Base-by-base conservation (phyloP, 202 grass and related monocot genomes). In the Eragrostis tef region DNA sequence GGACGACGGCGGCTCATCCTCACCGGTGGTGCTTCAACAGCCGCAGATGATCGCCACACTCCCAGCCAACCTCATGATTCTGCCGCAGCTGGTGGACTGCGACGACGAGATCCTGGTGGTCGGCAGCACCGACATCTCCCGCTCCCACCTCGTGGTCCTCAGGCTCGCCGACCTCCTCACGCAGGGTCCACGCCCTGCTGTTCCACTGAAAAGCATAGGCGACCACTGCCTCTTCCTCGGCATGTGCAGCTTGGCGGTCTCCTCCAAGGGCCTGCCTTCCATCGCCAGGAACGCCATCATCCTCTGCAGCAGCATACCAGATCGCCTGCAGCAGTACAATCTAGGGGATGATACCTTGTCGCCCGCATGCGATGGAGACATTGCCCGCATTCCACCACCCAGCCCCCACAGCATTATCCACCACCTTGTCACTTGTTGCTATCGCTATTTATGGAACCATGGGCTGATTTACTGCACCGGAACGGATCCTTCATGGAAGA, bases 221-320 rank as follows among this genome's bases (percentile, higher is more conserved):
- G 66, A 71, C 11, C 22, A 81, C 54, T 12, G 64, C 67, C 17
- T 81, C 79, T 34, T 81, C 53, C 20, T 75, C 0, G 72, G 50
- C 0, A 56, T 0, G 7, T 7, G 4, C 6, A 60, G 56, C 53
- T 6, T 81, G 11, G 15, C 67, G 2, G 56, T 81, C 0, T 72
- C 69, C 56, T 22, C 67, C 54, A 62, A 36, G 26, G n/a, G 16
- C 1, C 11, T 81, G 22, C 53, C 53, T 71, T 81, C 79, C 6
- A 4, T 81, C 17, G 5, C 17, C 0, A 17, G 7, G 16, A 60
- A 81, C 66, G 29, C 66, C 1, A 48, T 81, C 67, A 5, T 48
- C 6, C 3, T 59, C 25, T 21, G 24, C 8, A 17, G 5, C 52
- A 42, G 29, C 25, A 22, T 61, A 36, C 3, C n/a, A 2, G 24